Percentiles rank a stretch among this genome's conserved stretches.
Evolutionary conservation across 805 yeast species (phyloP).

Genomic region (Metschnikowia peoriensis): DNA sequence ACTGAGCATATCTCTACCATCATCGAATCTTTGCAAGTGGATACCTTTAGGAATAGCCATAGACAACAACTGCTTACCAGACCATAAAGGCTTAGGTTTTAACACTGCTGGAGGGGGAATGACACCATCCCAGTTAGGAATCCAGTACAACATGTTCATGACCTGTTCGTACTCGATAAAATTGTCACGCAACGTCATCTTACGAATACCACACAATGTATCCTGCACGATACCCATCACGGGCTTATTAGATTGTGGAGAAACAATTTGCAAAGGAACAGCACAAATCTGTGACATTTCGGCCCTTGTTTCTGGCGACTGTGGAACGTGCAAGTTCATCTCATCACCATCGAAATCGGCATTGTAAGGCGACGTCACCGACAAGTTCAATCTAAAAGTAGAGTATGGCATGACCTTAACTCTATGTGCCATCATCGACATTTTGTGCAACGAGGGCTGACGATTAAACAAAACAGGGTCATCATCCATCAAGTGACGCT

Average conservation of each 20-base stretch:
- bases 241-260: slow-evolving; percentile 98
- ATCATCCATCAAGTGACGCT: slow-evolving; percentile 95
- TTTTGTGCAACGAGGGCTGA: slow-evolving; percentile 98
- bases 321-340: slow-evolving; percentile 99
- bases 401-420: slow-evolving; percentile 99
- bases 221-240: slow-evolving; percentile 99
- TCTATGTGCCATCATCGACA: slow-evolving; percentile 99
- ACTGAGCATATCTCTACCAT: slow-evolving; percentile 73
- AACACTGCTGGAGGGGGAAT: slow-evolving; percentile 93
- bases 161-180: slow-evolving; percentile 91
- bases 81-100: slow-evolving; percentile 96
- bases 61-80: slow-evolving; percentile 93
- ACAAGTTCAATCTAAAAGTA: slow-evolving; percentile 91
- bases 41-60: slow-evolving; percentile 95
- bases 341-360: slow-evolving; percentile 99
- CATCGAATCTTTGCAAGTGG: slow-evolving; percentile 91
- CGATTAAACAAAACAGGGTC: slow-evolving; percentile 98
- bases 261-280: slow-evolving; percentile 95
- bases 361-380: slow-evolving; percentile 98
- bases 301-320: slow-evolving; percentile 96
- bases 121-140: slow-evolving; percentile 98
- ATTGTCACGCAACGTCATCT: slow-evolving; percentile 86
- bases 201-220: slow-evolving; percentile 94
- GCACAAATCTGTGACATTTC: slow-evolving; percentile 94
- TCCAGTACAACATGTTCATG: slow-evolving; percentile 96